These are phyloP conservation scores for Actinidia polygama DNA, from an alignment of 179 eudicot species.

Conservation along the genomic window DNA sequence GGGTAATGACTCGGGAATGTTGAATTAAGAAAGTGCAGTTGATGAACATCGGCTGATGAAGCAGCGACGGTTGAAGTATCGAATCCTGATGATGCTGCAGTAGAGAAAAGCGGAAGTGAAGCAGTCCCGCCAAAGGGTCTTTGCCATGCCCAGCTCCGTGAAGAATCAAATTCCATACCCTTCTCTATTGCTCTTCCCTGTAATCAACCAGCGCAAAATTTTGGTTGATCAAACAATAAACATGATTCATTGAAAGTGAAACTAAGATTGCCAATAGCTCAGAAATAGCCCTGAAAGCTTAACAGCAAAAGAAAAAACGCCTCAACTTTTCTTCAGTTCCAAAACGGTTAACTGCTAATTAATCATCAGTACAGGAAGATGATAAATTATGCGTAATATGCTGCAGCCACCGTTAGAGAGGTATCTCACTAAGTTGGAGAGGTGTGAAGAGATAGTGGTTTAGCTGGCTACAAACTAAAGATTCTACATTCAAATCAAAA, in stretches of 20 bases:
- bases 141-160: slow-evolving; percentile 46
- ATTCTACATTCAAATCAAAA: background rate
- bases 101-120: slow-evolving; percentile 46
- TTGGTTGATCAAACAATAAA: background rate
- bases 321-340: background rate
- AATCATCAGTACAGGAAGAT: background rate
- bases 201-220: background rate
- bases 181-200: slow-evolving; percentile 77
- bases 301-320: background rate
- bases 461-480: background rate
- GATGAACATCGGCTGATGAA: slow-evolving; percentile 28
- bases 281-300: background rate
- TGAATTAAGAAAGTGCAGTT: slow-evolving; percentile 16
- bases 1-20: slow-evolving; percentile 15
- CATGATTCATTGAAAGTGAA: background rate
- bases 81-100: slow-evolving; percentile 99
- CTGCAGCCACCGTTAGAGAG: background rate
- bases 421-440: too few relatives aligned
- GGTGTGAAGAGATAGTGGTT: background rate
- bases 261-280: too few relatives aligned
- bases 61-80: slow-evolving; percentile 33
- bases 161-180: slow-evolving; percentile 36
- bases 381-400: background rate
- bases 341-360: background rate
- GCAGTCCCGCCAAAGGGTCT: slow-evolving; percentile 16